phyloP scores from a whole-genome alignment of 108 stramenopile species.

The Cyclotella baltica region DNA sequence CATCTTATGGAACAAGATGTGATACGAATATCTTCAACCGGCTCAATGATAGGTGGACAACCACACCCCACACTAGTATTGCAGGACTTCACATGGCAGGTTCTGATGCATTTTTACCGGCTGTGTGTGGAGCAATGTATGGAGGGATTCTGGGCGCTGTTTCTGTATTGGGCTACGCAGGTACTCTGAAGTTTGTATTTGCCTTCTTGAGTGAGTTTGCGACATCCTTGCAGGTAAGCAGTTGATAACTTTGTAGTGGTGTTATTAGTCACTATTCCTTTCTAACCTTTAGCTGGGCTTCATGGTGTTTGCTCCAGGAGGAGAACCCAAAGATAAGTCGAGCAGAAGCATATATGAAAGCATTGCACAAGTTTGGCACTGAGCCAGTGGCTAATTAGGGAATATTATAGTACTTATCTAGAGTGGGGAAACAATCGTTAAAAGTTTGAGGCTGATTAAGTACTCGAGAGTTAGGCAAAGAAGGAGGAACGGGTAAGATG shows the following conservation, averaged over 20 bases:
- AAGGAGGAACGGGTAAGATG: no score
- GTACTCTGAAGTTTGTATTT: constrained; percentile 16
- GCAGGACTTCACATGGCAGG: constrained; percentile 60
- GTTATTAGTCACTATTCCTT: background rate
- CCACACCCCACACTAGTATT: constrained; percentile 53
- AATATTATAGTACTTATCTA: background rate
- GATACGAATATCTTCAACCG: constrained; percentile 52
- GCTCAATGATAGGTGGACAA: constrained; percentile 64
- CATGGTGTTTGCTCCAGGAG: background rate
- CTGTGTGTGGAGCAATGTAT: constrained; percentile 66
- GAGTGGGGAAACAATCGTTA: background rate
- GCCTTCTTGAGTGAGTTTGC: constrained; percentile 33
- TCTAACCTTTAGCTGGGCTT: background rate
- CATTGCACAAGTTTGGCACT: constrained; percentile 17
- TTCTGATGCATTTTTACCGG: constrained; percentile 46
- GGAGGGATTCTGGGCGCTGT: constrained; percentile 60
- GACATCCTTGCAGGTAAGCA: background rate
- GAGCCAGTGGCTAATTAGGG: constrained; percentile 35
- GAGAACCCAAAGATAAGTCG: constrained; percentile 28
- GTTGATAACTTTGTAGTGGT: background rate
- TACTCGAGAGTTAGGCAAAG: no score
- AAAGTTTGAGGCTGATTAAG: background rate
- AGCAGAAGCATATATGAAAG: constrained; percentile 23
- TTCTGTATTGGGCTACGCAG: constrained; percentile 12
- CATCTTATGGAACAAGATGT: constrained; percentile 62